phyloP scores from a whole-genome alignment of 2,329 filamentous ascomycete species.

The Calonectria pteridis region DNA sequence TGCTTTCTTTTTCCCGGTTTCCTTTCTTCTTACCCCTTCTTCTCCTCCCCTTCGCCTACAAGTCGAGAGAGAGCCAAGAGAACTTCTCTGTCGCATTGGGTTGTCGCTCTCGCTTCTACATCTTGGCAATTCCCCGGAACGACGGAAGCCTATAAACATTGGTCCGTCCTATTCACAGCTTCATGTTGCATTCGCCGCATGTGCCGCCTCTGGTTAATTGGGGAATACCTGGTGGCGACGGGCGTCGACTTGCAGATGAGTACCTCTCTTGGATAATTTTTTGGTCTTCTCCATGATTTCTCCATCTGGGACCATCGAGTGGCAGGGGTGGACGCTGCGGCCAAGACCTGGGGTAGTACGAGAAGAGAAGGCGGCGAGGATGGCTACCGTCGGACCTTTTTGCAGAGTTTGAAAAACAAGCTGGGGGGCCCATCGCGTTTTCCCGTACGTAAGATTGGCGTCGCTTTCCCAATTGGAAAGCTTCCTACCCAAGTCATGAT shows the following conservation, averaged over 20 bases:
- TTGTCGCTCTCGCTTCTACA: conserved; percentile 29
- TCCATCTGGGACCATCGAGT: conserved; percentile 16
- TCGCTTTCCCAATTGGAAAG: background rate
- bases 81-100: conserved; percentile 36
- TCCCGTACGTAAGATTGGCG: conserved; percentile 13
- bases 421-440: background rate
- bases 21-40: background rate
- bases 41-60: background rate
- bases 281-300: conserved; percentile 18
- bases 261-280: background rate
- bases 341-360: conserved; percentile 41
- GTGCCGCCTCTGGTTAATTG: background rate
- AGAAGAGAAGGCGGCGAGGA: conserved; percentile 12
- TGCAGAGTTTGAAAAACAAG: background rate
- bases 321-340: conserved; percentile 29
- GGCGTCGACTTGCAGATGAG: background rate
- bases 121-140: conserved; percentile 38
- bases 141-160: conserved; percentile 34
- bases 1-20: background rate
- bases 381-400: conserved; percentile 13
- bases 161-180: conserved; percentile 12
- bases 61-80: background rate
- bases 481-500: background rate
- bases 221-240: background rate
- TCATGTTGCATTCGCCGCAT: background rate